Conservation (phyloP, 495 filamentous ascomycete genomes). For the Penicillium soppii region DNA sequence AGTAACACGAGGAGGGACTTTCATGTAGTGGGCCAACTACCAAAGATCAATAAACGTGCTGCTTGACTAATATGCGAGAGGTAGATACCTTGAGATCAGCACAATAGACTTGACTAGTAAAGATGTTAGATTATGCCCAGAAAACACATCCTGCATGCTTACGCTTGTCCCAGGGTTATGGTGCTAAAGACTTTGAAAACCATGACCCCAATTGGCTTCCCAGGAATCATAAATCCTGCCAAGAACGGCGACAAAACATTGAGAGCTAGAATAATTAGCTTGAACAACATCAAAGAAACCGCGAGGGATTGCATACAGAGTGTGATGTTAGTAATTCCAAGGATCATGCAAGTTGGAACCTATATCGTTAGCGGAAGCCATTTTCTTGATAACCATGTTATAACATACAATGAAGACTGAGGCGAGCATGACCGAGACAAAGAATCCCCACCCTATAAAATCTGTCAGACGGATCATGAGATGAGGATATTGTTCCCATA, state of each 20-base stretch:
- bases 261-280: conserved; percentile 38
- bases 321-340: conserved; percentile 58
- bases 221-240: conserved; percentile 62
- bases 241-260: conserved; percentile 65
- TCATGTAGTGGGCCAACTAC: conserved; percentile 63
- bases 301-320: conserved; percentile 12
- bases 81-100: conserved; percentile 18
- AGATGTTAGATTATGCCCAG: not conserved
- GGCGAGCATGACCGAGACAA: conserved; percentile 45
- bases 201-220: conserved; percentile 59
- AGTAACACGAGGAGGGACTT: conserved; percentile 60
- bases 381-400: not conserved
- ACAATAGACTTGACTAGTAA: conserved; percentile 16
- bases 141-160: not conserved
- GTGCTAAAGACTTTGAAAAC: conserved; percentile 68
- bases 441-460: conserved; percentile 54
- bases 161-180: conserved; percentile 54
- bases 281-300: not conserved
- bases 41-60: conserved; percentile 39
- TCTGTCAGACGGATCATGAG: not conserved
- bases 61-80: not conserved
- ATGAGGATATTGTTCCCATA: not conserved
- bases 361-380: not conserved
- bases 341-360: conserved; percentile 34
- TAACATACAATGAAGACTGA: conserved; percentile 22